Evolutionary conservation across 768 basidiomycete genomes (phyloP).

Genomic region (Lentinula boryana): DNA sequence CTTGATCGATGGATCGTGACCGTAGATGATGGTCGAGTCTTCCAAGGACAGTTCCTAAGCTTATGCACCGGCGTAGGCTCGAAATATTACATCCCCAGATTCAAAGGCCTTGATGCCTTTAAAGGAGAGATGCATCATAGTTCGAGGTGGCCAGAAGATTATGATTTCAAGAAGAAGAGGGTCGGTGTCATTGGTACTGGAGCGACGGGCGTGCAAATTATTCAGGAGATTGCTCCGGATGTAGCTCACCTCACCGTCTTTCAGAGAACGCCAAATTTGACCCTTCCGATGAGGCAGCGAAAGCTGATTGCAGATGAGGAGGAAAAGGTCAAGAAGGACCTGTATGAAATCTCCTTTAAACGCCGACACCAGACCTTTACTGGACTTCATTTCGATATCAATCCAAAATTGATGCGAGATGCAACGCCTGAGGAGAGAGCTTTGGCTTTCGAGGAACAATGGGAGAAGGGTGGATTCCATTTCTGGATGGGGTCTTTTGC

Average conservation of each 20-base stretch:
- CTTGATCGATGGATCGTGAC: background rate
- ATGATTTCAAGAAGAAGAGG: constrained; percentile 2
- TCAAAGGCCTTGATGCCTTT: constrained; percentile 4
- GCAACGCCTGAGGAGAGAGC: constrained; percentile 9
- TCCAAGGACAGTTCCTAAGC: background rate
- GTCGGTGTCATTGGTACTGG: constrained; percentile 8
- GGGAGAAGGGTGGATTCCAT: constrained; percentile 10
- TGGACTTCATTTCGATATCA: background rate
- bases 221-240: constrained; percentile 7
- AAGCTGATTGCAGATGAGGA: background rate
- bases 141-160: background rate
- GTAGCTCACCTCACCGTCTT: constrained; percentile 11
- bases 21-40: background rate
- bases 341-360: background rate
- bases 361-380: background rate
- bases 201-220: constrained; percentile 1
- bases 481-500: constrained; percentile 1
- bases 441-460: constrained; percentile 9
- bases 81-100: background rate
- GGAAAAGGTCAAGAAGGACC: background rate
- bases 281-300: constrained; percentile 3
- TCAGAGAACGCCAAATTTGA: constrained; percentile 9
- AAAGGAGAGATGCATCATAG: constrained; percentile 3
- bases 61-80: constrained; percentile 6
- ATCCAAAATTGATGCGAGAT: background rate